Evolutionary conservation across 2,329 filamentous ascomycete species (phyloP), one percentile per base, ranked within the genome.

Genomic region (Penicillium sp.): DNA sequence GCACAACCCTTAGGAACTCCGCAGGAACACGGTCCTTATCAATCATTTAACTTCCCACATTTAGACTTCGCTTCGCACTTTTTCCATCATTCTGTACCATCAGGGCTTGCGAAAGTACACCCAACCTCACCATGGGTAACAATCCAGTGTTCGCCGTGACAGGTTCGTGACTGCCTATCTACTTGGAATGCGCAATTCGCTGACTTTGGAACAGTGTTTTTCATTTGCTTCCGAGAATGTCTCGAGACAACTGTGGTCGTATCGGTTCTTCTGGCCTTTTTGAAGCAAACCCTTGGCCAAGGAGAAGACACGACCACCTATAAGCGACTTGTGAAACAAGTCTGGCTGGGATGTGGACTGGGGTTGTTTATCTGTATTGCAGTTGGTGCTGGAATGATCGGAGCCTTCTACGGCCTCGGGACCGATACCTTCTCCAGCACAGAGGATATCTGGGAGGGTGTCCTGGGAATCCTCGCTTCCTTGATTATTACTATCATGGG

Each of bases 191-290:
- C 21, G 19, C 46, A 25, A 49, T 10, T 26, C 8, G 29, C 29
- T 49, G 21, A 49, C 21, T 35, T 33, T 4, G 29, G 3, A 16
- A 23, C 44, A 67, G 67, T 69, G 25, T 69, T 69, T 47, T 69
- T 68, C 39, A 65, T 69, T 48, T 54, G 53, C 13, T 96, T 96
- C 72, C 87, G 92, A 72, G 92, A 96, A 78, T 86, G 87, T 43
- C 80, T 96, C 43, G 92, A 96, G 79, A 90, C 89, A 0, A 88
- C 85, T 67, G 91, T 96, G 68, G 90, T 96, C 66, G 87, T 96
- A 60, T 93, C 92, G 0, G 88, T 96, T n/a, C 80, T 96, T 25
- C 83, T 96, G 49, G 87, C 91, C 14, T 96, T 95, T 72, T 78
- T 96, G 59, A 95, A 93, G 75, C 90, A 95, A 73, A 89, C 89